Conservation (phyloP, 352 stramenopile genomes). For the Globisporangium iwayamae region DNA sequence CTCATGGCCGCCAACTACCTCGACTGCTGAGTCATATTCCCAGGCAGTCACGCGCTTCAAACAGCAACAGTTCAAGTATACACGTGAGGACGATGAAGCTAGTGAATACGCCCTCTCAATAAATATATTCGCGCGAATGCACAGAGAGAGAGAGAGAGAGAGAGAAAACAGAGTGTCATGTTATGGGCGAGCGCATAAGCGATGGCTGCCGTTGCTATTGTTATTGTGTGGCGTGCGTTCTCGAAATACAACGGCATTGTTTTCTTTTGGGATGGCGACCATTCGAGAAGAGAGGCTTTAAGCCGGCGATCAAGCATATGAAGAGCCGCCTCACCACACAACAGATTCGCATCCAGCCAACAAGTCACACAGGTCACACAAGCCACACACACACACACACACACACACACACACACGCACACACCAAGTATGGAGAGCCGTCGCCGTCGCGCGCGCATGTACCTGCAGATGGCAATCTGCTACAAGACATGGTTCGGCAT, state of each 20-base stretch:
- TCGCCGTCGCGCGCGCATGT: conserved; percentile 35
- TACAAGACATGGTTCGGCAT: conserved; percentile 49
- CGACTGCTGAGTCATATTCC: conserved; percentile 65
- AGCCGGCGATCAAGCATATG: not conserved
- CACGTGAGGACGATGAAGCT: too few species aligned
- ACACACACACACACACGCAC: not conserved
- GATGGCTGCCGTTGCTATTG: not conserved
- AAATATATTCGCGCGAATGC: not conserved
- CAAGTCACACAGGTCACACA: not conserved
- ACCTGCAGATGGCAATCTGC: conserved; percentile 59
- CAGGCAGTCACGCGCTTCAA: too few species aligned
- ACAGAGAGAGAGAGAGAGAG: not conserved
- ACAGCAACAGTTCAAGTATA: not conserved
- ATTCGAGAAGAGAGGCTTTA: conserved; percentile 1
- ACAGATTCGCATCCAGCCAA: not conserved
- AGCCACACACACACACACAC: not conserved
- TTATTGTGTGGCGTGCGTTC: conserved; percentile 4
- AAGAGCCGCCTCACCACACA: not conserved
- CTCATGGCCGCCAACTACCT: conserved; percentile 98
- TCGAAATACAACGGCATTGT: conserved; percentile 6
- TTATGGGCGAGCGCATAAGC: not conserved
- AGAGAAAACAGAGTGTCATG: not conserved
- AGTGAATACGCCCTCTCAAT: not conserved
- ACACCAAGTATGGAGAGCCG: conserved; percentile 21
- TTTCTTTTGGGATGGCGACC: conserved; percentile 1